Base-by-base conservation (phyloP, 305 asterid species). In the Coffea humblotiana region DNA sequence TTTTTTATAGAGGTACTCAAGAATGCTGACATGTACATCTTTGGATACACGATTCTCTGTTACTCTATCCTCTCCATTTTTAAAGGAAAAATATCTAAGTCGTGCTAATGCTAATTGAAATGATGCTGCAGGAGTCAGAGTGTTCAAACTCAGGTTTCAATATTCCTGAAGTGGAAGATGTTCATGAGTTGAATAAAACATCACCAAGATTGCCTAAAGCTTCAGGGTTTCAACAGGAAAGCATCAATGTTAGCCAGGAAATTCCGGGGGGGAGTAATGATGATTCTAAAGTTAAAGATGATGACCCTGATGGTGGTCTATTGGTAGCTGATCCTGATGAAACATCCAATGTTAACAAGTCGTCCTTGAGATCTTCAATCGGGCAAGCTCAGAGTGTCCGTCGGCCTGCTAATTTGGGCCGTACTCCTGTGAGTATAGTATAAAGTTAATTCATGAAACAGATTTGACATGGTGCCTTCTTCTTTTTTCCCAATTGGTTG, bases 381-480 rank as follows among this genome's bases (percentile, higher is more conserved):
- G 88, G 88, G 75, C 84, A 91, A 78, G 71, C 71, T 61, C 87
- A 79, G 78, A 88, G 88, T 84, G 79, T 66, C 79, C 86, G 90
- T 25, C 86, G 84, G 61, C 86, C 94, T 68, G 83, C 93, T 86
- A 86, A 80, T 69, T 92, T 87, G 95, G 94, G 97, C 58, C 97
- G 94, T 82, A 84, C 93, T 78, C 85, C 92, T 75, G 99, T 96
- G 85, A 93, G 98, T 88, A 72, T 78, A 40, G 47, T 58, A 75
- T 27, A 52, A 43, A 16, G 1, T 65, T 54, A 29, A 56, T 67
- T 56, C 25, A 48, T 74, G 47, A 71, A 19, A 35, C 77, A 63
- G 73, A 76, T 63, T 45, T 47, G 52, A 76, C n/a, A 5, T 76
- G 51, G 75, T 37, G 23, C 23, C 51, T 71, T 66, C 64, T 75